These are phyloP conservation scores for Exophiala spinifera DNA, from an alignment of 2,329 filamentous ascomycete species.

Conservation along the genomic window DNA sequence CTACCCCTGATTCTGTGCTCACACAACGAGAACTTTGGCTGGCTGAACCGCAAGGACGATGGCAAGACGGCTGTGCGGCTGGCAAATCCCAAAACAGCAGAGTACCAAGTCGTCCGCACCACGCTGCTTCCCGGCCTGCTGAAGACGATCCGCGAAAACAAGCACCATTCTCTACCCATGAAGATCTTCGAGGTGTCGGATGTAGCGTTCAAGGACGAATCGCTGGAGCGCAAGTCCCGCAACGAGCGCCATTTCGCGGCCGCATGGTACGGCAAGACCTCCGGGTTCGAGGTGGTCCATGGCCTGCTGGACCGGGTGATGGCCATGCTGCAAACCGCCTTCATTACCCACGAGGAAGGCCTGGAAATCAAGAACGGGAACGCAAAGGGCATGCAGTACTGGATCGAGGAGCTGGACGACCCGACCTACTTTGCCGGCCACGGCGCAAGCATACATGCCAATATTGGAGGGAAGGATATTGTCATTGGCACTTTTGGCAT, in stretches of 20 bases:
- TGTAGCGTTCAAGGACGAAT: slow-evolving; percentile 83
- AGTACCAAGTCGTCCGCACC: slow-evolving; percentile 91
- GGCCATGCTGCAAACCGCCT: slow-evolving; percentile 82
- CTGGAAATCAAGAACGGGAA: slow-evolving; percentile 53
- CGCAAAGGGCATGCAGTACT: slow-evolving; percentile 69
- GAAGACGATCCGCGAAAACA: slow-evolving; percentile 93
- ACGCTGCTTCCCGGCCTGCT: slow-evolving; percentile 80
- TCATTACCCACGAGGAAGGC: slow-evolving; percentile 73
- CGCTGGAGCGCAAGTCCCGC: slow-evolving; percentile 76
- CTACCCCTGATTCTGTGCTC: slow-evolving; percentile 95
- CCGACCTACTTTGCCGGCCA: slow-evolving; percentile 89
- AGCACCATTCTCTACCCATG: slow-evolving; percentile 80
- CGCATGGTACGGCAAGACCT: slow-evolving; percentile 89
- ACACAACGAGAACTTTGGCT: slow-evolving; percentile 96
- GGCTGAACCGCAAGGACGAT: slow-evolving; percentile 87
- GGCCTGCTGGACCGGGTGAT: slow-evolving; percentile 88
- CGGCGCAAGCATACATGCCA: slow-evolving; percentile 77
- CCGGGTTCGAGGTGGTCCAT: slow-evolving; percentile 93
- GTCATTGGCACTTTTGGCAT: slow-evolving; percentile 90
- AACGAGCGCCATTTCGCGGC: slow-evolving; percentile 97
- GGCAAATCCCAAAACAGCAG: slow-evolving; percentile 86
- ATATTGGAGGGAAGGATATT: slow-evolving; percentile 68
- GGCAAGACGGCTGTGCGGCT: slow-evolving; percentile 78
- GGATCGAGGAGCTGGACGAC: slow-evolving; percentile 90
- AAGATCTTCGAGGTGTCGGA: slow-evolving; percentile 91